Conservation (phyloP, 345 rosid species). For the Ceriops tagal region DNA sequence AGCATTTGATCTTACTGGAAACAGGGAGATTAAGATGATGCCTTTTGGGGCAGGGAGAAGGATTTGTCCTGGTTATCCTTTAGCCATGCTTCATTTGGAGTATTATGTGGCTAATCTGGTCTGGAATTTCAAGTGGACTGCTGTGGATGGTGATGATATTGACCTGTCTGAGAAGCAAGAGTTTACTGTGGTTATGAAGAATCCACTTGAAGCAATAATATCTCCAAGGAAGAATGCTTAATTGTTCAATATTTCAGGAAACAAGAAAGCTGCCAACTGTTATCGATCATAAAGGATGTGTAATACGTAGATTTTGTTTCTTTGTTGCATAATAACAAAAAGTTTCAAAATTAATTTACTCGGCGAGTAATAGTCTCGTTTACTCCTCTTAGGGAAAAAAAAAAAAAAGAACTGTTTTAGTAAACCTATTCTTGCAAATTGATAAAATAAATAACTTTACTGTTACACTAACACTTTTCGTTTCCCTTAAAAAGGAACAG, state of each 20-base stretch:
- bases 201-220: background rate
- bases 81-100: constrained; percentile 35
- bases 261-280: no score
- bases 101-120: constrained; percentile 32
- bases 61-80: constrained; percentile 35
- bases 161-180: background rate
- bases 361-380: no score
- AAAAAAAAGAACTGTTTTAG: no score
- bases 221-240: background rate
- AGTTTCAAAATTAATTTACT: no score
- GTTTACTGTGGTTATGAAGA: background rate
- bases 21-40: constrained; percentile 41
- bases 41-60: constrained; percentile 43
- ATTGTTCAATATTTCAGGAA: background rate
- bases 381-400: no score
- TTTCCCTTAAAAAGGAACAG: no score
- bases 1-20: constrained; percentile 29
- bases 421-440: no score
- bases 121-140: constrained; percentile 5
- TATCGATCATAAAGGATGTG: no score
- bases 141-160: background rate
- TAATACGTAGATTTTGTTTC: no score
- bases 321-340: no score
- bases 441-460: no score
- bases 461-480: no score